Conservation (phyloP, 352 stramenopile genomes). For the Globisporangium spinosum region DNA sequence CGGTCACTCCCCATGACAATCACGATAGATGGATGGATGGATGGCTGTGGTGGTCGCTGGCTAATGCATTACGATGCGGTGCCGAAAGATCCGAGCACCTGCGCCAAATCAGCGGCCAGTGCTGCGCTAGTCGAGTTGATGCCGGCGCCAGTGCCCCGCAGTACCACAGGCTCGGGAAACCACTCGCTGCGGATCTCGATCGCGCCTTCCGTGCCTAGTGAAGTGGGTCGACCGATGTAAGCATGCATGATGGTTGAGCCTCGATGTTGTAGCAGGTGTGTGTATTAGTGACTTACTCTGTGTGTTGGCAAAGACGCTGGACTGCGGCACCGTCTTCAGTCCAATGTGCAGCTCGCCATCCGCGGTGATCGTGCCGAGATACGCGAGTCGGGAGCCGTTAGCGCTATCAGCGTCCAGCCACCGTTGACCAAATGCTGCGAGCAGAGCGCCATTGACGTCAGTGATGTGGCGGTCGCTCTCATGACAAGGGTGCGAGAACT, state of each 20-base stretch:
- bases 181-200: conserved; percentile 53
- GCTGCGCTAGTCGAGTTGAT: conserved; percentile 54
- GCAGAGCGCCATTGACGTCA: not conserved
- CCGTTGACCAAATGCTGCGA: not conserved
- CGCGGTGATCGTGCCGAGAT: conserved; percentile 47
- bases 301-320: conserved; percentile 36
- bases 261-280: too few relatives aligned
- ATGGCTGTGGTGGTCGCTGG: not conserved
- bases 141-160: conserved; percentile 61
- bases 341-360: conserved; percentile 40
- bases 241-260: not conserved
- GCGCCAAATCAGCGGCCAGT: conserved; percentile 45
- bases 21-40: not conserved
- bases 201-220: conserved; percentile 51
- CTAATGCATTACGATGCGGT: too few relatives aligned
- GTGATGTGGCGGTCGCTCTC: not conserved
- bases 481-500: not conserved
- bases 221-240: not conserved
- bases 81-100: conserved; percentile 6
- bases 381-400: conserved; percentile 37
- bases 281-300: conserved; percentile 17
- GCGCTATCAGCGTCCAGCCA: not conserved
- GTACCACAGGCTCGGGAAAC: conserved; percentile 52
- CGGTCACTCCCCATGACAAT: not conserved
- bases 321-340: conserved; percentile 23